Evolutionary conservation across 352 stramenopile genomes (phyloP).

Genomic region (Phytophthora quininea): DNA sequence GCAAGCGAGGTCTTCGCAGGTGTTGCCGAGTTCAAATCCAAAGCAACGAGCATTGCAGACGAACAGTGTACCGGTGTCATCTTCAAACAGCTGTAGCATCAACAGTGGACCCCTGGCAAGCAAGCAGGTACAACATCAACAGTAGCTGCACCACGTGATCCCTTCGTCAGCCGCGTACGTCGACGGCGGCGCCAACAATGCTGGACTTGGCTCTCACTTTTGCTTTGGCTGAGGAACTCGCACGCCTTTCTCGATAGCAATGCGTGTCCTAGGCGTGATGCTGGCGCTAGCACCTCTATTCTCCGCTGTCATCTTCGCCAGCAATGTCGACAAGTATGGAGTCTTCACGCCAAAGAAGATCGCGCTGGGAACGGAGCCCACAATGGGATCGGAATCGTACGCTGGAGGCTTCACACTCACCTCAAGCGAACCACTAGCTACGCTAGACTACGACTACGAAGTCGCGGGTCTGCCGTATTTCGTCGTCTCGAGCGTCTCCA

Average conservation of each 20-base stretch:
- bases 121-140: no score
- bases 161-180: no score
- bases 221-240: background rate
- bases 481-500: slow-evolving; percentile 23
- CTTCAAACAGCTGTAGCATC: no score
- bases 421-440: slow-evolving; percentile 20
- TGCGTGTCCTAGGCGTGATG: background rate
- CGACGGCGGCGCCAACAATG: background rate
- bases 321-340: slow-evolving; percentile 13
- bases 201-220: background rate
- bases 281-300: background rate
- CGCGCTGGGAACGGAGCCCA: slow-evolving; percentile 22
- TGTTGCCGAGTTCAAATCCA: no score
- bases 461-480: slow-evolving; percentile 41
- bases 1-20: no score
- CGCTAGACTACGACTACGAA: slow-evolving; percentile 40
- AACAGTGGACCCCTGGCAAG: no score
- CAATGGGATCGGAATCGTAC: slow-evolving; percentile 22
- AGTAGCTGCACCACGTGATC: no score
- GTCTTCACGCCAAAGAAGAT: slow-evolving; percentile 40
- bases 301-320: background rate
- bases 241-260: background rate
- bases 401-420: slow-evolving; percentile 25
- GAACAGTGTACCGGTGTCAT: no score
- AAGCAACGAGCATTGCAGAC: no score